phyloP scores from a whole-genome alignment of 2,329 filamentous ascomycete species.

The Bipolaris zeicola region DNA sequence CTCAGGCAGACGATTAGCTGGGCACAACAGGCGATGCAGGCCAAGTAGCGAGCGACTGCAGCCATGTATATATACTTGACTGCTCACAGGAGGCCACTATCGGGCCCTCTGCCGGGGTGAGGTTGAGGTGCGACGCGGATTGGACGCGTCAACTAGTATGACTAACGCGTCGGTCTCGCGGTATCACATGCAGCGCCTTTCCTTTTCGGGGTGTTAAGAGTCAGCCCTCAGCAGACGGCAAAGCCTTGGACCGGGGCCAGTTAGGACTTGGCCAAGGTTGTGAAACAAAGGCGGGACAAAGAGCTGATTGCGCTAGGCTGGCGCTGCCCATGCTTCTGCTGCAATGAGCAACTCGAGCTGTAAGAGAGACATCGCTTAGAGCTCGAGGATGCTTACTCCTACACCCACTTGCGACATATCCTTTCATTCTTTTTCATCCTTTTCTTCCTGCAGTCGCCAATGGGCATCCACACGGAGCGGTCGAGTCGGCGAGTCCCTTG shows the following conservation, averaged over 20 bases:
- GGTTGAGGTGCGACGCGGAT: constrained; percentile 38
- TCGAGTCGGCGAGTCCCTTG: constrained; percentile 19
- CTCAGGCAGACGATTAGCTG: constrained; percentile 37
- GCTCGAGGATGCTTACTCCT: background rate
- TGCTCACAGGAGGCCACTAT: constrained; percentile 40
- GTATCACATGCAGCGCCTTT: constrained; percentile 45
- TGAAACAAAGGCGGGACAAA: constrained; percentile 37
- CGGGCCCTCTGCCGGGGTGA: constrained; percentile 32
- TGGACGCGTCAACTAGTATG: constrained; percentile 38
- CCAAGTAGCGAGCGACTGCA: constrained; percentile 31
- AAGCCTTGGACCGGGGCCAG: constrained; percentile 28
- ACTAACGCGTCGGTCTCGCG: constrained; percentile 43
- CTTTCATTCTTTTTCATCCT: background rate
- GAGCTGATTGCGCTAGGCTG: constrained; percentile 27
- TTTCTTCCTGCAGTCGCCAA: background rate
- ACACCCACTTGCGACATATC: background rate
- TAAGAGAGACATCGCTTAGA: constrained; percentile 4
- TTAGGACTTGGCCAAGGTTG: constrained; percentile 37
- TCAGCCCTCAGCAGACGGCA: constrained; percentile 26
- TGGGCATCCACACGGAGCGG: constrained; percentile 13
- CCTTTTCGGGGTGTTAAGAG: constrained; percentile 28
- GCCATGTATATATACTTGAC: constrained; percentile 43
- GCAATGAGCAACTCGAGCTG: background rate
- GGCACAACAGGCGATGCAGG: constrained; percentile 34
- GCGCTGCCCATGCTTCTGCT: constrained; percentile 3